Base-by-base conservation (phyloP, 2,329 filamentous ascomycete genomes). In the Hymenoscyphus fructigenus region DNA sequence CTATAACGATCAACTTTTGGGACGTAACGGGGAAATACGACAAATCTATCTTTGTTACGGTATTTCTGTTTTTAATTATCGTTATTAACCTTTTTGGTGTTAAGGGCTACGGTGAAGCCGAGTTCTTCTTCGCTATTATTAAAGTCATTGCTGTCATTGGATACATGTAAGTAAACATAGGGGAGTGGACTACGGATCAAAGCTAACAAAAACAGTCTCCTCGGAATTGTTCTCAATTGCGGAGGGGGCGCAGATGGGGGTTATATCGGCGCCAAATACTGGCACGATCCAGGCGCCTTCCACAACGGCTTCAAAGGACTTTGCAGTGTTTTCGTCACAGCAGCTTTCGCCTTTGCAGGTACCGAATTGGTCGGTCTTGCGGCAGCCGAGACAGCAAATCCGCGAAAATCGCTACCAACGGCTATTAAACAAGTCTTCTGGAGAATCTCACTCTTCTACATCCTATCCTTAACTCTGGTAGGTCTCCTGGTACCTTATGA, bases 351-450 rank as follows among this genome's bases (percentile, higher is more conserved):
- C 66, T 93, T 92, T 71, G 86, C 88, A 1, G 90, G 90, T 12
- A 92, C 90, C 0, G 90, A 93, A 75, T 82, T 92, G 12, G 88
- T 92, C 59, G 91, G 90, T 61, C 84, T 93, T 15, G 90, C 90
- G 3, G 90, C 91, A 1, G 91, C 90, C 36, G 91, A 93, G 76
- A 91, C 90, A 0, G 86, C 84, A n/a, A 92, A 92, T 73, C 91
- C 91, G 2, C 84, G 89, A 65, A 91, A 95, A 75, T 91, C 90
- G 1, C 82, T 97, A 0, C 93, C 93, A 0, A 92, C 88, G 0
- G 93, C 93, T 14, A 88, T 96, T 73, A 96, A 96, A 79, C 93
- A 96, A 76, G 92, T 97, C 26, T 97, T 97, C 78, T 97, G 93
- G 93, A 89, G 93, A 73, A 96, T 97, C 74, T 87, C 88, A 3